A percentile compares a stretch with the other conserved stretches of the same genome.
Evolutionary conservation across 2,329 filamentous ascomycete species (phyloP).

Genomic region (Penicillium janthinellum): DNA sequence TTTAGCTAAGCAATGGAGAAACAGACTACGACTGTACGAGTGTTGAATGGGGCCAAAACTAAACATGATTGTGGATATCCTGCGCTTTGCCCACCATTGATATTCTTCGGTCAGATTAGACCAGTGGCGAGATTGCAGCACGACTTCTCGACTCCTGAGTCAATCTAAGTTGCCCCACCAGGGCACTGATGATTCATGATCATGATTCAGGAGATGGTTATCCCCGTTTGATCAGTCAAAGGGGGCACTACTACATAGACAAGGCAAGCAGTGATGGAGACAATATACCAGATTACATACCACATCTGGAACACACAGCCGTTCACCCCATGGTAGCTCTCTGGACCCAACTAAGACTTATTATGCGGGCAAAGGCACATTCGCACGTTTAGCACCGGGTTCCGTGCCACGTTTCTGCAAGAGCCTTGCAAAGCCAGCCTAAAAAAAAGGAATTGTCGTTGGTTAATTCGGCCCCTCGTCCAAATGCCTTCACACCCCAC

Average conservation of each 20-base stretch:
- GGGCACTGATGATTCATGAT: slow-evolving; percentile 9
- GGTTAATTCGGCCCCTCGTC: background rate
- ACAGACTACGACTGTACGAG: background rate
- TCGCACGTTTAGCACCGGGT: background rate
- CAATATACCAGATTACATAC: background rate
- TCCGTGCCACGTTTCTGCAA: background rate
- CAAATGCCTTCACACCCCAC: background rate
- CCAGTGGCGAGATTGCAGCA: background rate
- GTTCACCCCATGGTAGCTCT: background rate
- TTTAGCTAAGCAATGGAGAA: no score
- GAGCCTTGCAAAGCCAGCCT: background rate
- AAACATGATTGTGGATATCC: background rate
- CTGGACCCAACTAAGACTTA: no score
- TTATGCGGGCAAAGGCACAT: background rate
- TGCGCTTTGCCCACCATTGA: background rate
- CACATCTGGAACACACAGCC: background rate
- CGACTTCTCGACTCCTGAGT: slow-evolving; percentile 2
- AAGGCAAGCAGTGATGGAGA: no score
- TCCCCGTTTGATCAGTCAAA: background rate
- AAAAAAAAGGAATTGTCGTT: background rate
- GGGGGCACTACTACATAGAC: no score
- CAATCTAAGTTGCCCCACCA: slow-evolving; percentile 14
- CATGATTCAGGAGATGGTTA: background rate
- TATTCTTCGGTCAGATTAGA: background rate
- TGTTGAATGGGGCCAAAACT: background rate